phyloP scores from a whole-genome alignment of 495 filamentous ascomycete species.

The Aspergillus incahuasiensis region DNA sequence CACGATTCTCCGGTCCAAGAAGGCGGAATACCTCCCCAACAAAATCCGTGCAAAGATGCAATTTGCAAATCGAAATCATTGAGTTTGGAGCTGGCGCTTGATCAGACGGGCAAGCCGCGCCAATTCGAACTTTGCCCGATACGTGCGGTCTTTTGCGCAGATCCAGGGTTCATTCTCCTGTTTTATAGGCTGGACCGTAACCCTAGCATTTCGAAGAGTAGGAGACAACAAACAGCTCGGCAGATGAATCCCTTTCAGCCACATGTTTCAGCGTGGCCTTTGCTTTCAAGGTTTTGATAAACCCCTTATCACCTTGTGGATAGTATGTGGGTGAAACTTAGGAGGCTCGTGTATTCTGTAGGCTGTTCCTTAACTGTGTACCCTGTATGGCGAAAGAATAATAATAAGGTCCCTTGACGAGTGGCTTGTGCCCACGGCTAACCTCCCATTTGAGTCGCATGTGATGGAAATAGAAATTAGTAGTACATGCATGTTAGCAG shows the following conservation, averaged over 20 bases:
- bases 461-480: background rate
- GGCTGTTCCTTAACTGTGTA: too few relatives aligned
- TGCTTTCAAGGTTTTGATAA: background rate
- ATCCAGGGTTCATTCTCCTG: background rate
- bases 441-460: background rate
- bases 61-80: background rate
- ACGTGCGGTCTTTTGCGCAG: background rate
- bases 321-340: too few relatives aligned
- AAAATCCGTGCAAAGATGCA: slow-evolving; percentile 1
- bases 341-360: too few relatives aligned
- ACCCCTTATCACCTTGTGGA: too few relatives aligned
- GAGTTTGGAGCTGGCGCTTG: background rate
- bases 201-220: background rate
- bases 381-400: too few relatives aligned
- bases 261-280: background rate
- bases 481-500: too few relatives aligned
- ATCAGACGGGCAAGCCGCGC: background rate
- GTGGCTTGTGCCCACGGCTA: background rate
- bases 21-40: background rate
- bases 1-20: slow-evolving; percentile 1
- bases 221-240: background rate
- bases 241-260: background rate
- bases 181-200: background rate
- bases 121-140: background rate
- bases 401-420: background rate